Base-by-base conservation (phyloP, 352 stramenopile species). In the Phytophthora hibernalis region DNA sequence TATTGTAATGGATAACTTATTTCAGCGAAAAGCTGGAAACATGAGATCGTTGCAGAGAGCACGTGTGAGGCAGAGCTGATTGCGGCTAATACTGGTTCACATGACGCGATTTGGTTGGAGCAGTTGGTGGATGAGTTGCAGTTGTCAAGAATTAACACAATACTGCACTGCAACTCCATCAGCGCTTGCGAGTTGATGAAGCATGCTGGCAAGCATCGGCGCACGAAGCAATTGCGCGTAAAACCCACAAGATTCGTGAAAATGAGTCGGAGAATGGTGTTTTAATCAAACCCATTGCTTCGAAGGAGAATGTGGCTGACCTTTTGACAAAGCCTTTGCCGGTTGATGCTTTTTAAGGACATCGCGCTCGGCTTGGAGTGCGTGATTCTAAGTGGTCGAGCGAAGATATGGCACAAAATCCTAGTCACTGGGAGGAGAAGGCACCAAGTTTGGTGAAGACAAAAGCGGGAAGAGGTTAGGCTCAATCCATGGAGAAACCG, bases 221-320 rank as follows among this genome's bases (percentile, higher is more conserved):
- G 24, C 9, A 69, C 45, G 4, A 68, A 69, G 37, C 47, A 59
- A 37, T 33, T 65, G 11, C 56, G 24, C 28, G 51, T 66, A 9
- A 70, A 71, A 43, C 24, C 35, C 54, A 66, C 22, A 70, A 55
- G 49, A 61, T 66, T n/a, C 42, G 49, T 5, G 63, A 61, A 11
- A 65, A 70, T 6, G 62, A 56, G n/a, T 30, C 16, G 24, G 37
- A 66, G 63, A 21, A 20, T 20, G 18, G 31, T 20, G 31, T 62
- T 11, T 56, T 31, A 1, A 22, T 62, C n/a, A 20, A 38, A 10
- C 18, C 60, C 13, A 43, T 68, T 4, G 2, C 51, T 18, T 61
- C 61, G 1, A 56, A 40, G 44, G 35, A 12, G 16, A 68, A 63
- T n/a, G 52, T 58, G 5, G 28, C 28, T 31, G 28, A 31, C 28